A percentile compares a stretch with the other conserved stretches of the same genome.
These are phyloP conservation scores for Clitopilus passeckerianus DNA, from an alignment of 768 basidiomycete genomes.

Conservation along the genomic window DNA sequence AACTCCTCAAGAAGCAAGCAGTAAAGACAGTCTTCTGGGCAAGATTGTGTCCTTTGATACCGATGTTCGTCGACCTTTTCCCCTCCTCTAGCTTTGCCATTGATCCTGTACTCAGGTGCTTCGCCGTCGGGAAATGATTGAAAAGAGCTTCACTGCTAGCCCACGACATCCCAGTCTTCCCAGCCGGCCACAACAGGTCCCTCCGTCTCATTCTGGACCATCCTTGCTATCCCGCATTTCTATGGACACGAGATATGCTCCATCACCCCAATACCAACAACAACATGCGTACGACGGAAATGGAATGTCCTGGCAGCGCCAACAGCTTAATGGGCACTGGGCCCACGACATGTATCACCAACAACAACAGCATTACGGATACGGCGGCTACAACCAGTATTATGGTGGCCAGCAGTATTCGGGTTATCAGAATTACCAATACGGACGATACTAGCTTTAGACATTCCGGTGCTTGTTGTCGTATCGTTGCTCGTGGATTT, in stretches of 20 bases:
- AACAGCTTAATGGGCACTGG: background rate
- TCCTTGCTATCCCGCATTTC: background rate
- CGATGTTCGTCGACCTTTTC: constrained; percentile 10
- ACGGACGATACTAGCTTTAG: too few relatives aligned
- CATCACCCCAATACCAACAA: background rate
- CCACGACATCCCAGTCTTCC: background rate
- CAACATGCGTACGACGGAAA: background rate
- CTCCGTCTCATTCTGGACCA: background rate
- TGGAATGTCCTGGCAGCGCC: background rate
- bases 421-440: too few relatives aligned
- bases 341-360: background rate
- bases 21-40: constrained; percentile 12
- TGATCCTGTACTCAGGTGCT: background rate
- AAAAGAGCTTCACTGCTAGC: background rate
- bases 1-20: constrained; percentile 10
- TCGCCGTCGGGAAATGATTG: background rate
- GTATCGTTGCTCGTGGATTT: too few relatives aligned
- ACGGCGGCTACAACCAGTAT: too few relatives aligned
- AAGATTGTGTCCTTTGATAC: constrained; percentile 19
- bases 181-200: background rate
- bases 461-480: too few relatives aligned
- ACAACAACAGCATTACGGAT: background rate
- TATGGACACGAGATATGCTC: background rate
- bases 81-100: background rate
- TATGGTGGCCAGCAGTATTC: too few relatives aligned